Evolutionary conservation across 805 yeast genomes (phyloP).

Genomic region (Hanseniaspora taiwanica): DNA sequence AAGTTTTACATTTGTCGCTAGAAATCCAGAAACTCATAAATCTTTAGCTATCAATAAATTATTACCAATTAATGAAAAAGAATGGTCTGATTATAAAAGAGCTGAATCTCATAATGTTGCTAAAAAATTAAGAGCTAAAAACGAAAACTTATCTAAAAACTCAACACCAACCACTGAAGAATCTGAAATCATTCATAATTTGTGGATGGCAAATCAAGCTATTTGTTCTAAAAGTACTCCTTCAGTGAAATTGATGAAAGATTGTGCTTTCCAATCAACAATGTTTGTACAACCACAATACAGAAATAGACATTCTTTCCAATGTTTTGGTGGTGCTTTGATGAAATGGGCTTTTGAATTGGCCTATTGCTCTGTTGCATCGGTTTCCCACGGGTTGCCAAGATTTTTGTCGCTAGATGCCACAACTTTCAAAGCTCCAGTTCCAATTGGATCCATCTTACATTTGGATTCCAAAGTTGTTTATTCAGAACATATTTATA

Average conservation of each 20-base stretch:
- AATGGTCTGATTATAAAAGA: constrained; percentile 72
- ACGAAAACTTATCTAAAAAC: constrained; percentile 41
- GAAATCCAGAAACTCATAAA: constrained; percentile 85
- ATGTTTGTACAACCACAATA: constrained; percentile 94
- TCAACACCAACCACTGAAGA: constrained; percentile 71
- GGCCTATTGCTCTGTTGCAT: constrained; percentile 87
- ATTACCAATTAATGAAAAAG: constrained; percentile 59
- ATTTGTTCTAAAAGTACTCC: constrained; percentile 3
- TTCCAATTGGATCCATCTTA: constrained; percentile 86
- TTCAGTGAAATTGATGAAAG: constrained; percentile 51
- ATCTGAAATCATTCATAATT: constrained; percentile 56
- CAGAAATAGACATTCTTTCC: constrained; percentile 84
- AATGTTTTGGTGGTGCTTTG: constrained; percentile 91
- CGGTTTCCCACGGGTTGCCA: constrained; percentile 74
- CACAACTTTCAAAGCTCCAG: constrained; percentile 86
- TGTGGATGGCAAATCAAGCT: constrained; percentile 39
- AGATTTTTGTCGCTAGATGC: constrained; percentile 83
- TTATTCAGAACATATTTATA: constrained; percentile 62
- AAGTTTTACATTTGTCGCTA: constrained; percentile 88
- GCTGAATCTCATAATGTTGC: constrained; percentile 86
- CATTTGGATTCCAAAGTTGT: constrained; percentile 72
- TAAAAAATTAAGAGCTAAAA: constrained; percentile 65
- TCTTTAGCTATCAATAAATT: constrained; percentile 77
- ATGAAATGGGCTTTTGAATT: constrained; percentile 87
- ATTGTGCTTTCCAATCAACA: constrained; percentile 60